These are phyloP conservation scores for Houttuynia cordata DNA, from an alignment of 164 flowering plant species.

Conservation along the genomic window DNA sequence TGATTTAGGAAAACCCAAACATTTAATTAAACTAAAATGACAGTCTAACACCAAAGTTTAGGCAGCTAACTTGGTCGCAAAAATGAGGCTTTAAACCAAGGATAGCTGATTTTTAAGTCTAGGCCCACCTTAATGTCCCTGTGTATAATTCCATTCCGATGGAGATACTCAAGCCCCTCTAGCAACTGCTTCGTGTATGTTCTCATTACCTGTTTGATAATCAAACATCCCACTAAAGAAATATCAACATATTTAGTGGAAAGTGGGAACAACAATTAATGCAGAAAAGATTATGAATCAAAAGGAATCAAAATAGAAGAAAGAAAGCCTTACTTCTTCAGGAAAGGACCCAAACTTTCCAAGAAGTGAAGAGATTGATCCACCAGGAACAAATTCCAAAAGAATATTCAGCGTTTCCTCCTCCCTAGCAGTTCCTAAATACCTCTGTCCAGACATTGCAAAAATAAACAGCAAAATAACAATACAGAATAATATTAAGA, in stretches of 20 bases:
- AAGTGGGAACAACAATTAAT: constrained; percentile 1
- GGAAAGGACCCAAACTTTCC: constrained; percentile 97
- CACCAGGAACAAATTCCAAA: constrained; percentile 97
- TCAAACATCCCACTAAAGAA: neutral
- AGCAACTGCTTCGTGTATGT: constrained; percentile 81
- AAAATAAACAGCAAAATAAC: neutral
- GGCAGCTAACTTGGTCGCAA: neutral
- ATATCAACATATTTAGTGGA: constrained; percentile 1
- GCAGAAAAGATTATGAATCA: neutral
- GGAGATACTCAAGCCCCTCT: constrained; percentile 84
- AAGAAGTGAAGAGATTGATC: constrained; percentile 88
- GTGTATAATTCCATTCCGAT: constrained; percentile 84
- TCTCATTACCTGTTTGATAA: constrained; percentile 60
- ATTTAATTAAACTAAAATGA: too few relatives aligned
- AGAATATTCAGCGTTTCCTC: constrained; percentile 76
- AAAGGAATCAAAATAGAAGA: neutral
- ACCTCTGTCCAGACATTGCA: constrained; percentile 45
- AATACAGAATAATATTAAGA: neutral
- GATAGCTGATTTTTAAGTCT: neutral
- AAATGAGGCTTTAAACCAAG: too few relatives aligned
- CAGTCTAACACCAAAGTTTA: neutral
- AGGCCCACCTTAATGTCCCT: constrained; percentile 82
- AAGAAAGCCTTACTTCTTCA: constrained; percentile 61
- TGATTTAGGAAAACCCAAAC: constrained; percentile 8
- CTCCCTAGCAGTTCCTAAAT: constrained; percentile 90